phyloP scores from a whole-genome alignment of 2,329 filamentous ascomycete species.

The Fulvia fulva region DNA sequence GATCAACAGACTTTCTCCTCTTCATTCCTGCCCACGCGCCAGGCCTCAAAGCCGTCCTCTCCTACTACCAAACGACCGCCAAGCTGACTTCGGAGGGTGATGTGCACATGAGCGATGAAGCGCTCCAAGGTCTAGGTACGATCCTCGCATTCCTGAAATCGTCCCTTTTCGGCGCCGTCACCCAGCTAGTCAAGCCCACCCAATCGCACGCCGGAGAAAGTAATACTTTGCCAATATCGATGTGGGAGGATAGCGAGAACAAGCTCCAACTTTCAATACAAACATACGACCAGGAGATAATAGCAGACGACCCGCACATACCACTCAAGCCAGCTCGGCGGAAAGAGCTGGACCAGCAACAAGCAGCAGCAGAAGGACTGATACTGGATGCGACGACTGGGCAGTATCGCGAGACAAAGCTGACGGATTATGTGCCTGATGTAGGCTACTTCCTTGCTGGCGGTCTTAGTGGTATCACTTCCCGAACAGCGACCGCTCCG shows the following conservation, averaged over 20 bases:
- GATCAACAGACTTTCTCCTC: constrained; percentile 72
- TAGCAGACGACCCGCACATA: constrained; percentile 32
- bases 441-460: constrained; percentile 98
- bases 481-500: constrained; percentile 89
- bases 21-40: constrained; percentile 72
- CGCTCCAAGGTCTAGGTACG: constrained; percentile 92
- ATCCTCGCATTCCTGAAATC: constrained; percentile 62
- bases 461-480: constrained; percentile 89
- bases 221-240: constrained; percentile 16
- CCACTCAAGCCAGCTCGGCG: constrained; percentile 33
- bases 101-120: constrained; percentile 85
- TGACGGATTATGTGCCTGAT: constrained; percentile 66
- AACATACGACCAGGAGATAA: constrained; percentile 15
- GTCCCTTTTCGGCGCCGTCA: constrained; percentile 71
- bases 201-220: constrained; percentile 16
- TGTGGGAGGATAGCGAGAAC: constrained; percentile 23
- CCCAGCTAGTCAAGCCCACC: constrained; percentile 43
- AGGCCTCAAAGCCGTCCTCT: constrained; percentile 75
- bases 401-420: constrained; percentile 34
- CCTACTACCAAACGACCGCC: constrained; percentile 86
- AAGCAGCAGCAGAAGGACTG: constrained; percentile 1
- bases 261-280: constrained; percentile 16
- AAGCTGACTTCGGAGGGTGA: constrained; percentile 92
- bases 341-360: constrained; percentile 22
- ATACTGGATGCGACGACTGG: constrained; percentile 6